Conservation (phyloP, 495 filamentous ascomycete genomes). For the Penicillium dipodomyicola region DNA sequence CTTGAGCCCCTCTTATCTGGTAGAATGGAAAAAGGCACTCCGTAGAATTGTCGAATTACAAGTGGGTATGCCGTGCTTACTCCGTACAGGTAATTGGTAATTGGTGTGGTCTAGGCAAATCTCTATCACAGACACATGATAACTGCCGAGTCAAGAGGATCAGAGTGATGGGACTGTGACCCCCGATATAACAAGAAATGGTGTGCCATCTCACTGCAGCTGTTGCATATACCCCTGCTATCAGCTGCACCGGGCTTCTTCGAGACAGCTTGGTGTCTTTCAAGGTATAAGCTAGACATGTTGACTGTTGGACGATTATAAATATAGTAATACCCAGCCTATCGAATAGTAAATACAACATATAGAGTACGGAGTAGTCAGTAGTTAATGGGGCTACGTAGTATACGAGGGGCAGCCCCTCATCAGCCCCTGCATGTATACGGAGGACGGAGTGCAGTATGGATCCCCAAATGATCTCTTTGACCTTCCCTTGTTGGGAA, state of each 20-base stretch:
- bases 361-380: no score
- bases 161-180: not conserved
- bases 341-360: no score
- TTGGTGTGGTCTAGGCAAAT: not conserved
- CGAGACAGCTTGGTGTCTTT: constrained; percentile 2
- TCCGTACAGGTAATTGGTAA: not conserved
- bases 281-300: not conserved
- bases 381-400: no score
- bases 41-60: no score
- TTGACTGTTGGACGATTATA: not conserved
- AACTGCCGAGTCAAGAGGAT: not conserved
- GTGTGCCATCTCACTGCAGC: constrained; percentile 30
- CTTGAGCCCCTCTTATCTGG: not conserved
- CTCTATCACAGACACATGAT: constrained; percentile 5
- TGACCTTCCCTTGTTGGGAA: not conserved
- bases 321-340: not conserved
- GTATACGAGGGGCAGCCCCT: no score
- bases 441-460: constrained; percentile 1
- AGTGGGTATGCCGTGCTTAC: no score
- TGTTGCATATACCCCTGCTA: constrained; percentile 20
- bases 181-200: not conserved
- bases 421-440: no score
- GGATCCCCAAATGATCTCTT: constrained; percentile 3
- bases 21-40: not conserved
- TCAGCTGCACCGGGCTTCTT: constrained; percentile 23